Base-by-base conservation (phyloP, 192 early-diverging fungal genomes). In the Umbelopsis sp. region DNA sequence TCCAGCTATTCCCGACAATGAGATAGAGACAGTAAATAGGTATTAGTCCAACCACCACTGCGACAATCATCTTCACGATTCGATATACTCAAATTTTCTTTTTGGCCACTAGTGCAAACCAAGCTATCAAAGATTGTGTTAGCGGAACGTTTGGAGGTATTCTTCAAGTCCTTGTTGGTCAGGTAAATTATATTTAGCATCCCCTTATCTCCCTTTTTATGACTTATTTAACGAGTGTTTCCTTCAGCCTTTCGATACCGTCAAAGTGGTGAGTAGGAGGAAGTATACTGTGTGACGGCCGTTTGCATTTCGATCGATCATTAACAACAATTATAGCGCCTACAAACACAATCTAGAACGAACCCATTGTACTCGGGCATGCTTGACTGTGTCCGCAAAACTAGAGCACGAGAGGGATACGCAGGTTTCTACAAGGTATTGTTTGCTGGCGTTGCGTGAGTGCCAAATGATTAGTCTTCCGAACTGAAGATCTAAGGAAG, bases 311-410 rank as follows among this genome's bases (percentile, higher is more conserved):
- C 29, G 31, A n/a, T 20, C 34, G 31, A 29, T 34, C 16, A 29
- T 31, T 34, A 32, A 34, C 54, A 59, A 16, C 1, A 62, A 5
- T n/a, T 26, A 44, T 75, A 87, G 79, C 92, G 97, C 49, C 85
- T 99, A 69, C 97, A 99, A 84, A 97, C 96, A 11, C 94, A 96
- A 84, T 90, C 95, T 16, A 75, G 82, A 2, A 81, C 90, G 45
- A 72, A 79, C 45, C 84, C 86, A 14, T 7, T 81, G n/a, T 98
- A 96, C 85, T 87, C 76, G 25, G 90, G 92, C 59, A 92, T 93
- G 71, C 78, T 93, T 65, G 97, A 99, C 79, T 95, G 95, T 71
- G 91, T 95, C 16, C 89, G 87, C 59, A 87, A 97, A 83, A 97
- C 93, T 24, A 65, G 90, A 59, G 80, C 86, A 56, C 87, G 89